Percentiles rank a stretch among this genome's conserved stretches.
Evolutionary conservation across 2,329 filamentous ascomycete species (phyloP).

Genomic region (Catunica adiposa): DNA sequence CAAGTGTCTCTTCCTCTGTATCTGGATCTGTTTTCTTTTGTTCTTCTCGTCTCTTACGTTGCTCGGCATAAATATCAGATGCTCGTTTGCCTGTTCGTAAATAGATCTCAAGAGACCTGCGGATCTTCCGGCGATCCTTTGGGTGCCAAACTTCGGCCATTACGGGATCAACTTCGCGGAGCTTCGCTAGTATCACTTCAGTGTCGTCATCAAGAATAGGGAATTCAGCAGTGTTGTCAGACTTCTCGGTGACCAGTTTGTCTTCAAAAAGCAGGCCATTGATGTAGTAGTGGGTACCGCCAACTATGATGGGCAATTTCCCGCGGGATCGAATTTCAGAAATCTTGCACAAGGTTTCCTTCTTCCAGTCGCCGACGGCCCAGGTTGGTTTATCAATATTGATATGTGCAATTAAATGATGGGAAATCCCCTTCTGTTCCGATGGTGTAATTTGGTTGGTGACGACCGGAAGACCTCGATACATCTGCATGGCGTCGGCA

Average conservation of each 20-base stretch:
- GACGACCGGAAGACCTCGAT: constrained; percentile 77
- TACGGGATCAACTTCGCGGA: constrained; percentile 66
- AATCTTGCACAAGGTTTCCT: constrained; percentile 51
- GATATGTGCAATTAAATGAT: constrained; percentile 75
- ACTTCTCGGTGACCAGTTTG: constrained; percentile 35
- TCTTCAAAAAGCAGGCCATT: constrained; percentile 76
- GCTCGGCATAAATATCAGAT: constrained; percentile 74
- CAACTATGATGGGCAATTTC: constrained; percentile 75
- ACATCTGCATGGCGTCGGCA: constrained; percentile 96
- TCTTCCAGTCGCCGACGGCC: constrained; percentile 64
- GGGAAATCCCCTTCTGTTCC: constrained; percentile 65
- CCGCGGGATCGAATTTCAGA: constrained; percentile 62
- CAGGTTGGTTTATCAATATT: constrained; percentile 62
- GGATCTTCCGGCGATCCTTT: constrained; percentile 78
- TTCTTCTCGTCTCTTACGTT: constrained; percentile 23
- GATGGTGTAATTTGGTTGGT: constrained; percentile 75
- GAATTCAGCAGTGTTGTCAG: constrained; percentile 26
- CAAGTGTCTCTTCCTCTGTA: not conserved
- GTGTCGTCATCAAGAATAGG: constrained; percentile 58
- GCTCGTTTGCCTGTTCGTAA: constrained; percentile 65
- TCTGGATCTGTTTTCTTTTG: not conserved
- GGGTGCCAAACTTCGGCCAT: constrained; percentile 93
- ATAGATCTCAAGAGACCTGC: constrained; percentile 77
- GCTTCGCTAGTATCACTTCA: constrained; percentile 52
- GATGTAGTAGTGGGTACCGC: constrained; percentile 90